Evolutionary conservation across 371 early-diverging fungal species (phyloP).

Genomic region (Capillidium heterosporum): DNA sequence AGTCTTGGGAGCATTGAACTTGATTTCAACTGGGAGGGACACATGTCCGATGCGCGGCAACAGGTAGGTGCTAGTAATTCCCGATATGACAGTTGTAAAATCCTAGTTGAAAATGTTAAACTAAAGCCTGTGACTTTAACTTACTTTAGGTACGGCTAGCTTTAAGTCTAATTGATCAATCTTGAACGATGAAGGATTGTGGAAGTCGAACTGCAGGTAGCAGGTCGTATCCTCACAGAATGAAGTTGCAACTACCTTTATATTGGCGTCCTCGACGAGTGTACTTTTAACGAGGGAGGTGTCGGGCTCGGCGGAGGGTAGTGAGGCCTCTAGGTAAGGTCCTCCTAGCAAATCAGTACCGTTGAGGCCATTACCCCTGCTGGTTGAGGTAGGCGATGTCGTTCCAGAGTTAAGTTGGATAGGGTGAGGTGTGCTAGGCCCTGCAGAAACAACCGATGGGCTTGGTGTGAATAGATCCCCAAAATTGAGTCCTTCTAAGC

Average conservation of each 20-base stretch:
- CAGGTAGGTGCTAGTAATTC: background rate
- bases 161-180: conserved; percentile 6
- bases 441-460: background rate
- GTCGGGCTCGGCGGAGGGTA: background rate
- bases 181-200: background rate
- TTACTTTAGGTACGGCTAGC: conserved; percentile 7
- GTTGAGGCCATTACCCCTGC: background rate
- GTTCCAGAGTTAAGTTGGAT: background rate
- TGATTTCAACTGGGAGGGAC: conserved; percentile 4
- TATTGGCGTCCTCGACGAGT: background rate
- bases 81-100: background rate
- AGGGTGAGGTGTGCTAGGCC: background rate
- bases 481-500: background rate
- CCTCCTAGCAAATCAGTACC: background rate
- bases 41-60: conserved; percentile 5
- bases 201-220: conserved; percentile 4
- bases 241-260: background rate
- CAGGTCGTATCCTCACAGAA: background rate
- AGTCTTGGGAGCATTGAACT: background rate
- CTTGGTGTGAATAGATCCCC: background rate
- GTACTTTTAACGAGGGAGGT: background rate
- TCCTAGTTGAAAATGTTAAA: background rate
- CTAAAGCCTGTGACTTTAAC: background rate
- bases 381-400: background rate
- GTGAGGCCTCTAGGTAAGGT: background rate